Evolutionary conservation across 2,329 filamentous ascomycete genomes (phyloP).

Genomic region (Didymella sp.): DNA sequence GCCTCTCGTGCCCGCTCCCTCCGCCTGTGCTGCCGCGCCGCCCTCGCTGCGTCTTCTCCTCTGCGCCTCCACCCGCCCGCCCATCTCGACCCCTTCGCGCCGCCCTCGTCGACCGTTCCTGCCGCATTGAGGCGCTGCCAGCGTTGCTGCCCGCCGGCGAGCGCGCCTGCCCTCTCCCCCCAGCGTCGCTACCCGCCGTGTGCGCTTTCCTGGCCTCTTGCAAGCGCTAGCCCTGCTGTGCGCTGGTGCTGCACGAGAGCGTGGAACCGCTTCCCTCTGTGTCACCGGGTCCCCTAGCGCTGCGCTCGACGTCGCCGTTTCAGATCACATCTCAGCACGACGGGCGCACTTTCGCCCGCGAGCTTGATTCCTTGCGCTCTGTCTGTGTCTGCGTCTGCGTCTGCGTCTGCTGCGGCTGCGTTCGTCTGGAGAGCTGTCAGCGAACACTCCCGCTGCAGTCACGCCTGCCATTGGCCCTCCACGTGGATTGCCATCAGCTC

Average conservation of each 20-base stretch:
- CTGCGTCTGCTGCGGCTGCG: constrained; percentile 27
- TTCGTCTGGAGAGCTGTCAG: constrained; percentile 17
- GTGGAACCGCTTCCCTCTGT: constrained; percentile 10
- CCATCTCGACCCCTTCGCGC: background rate
- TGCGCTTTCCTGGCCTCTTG: background rate
- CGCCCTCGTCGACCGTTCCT: constrained; percentile 3
- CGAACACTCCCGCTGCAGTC: constrained; percentile 14
- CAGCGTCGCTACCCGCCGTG: background rate
- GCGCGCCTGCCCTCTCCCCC: constrained; percentile 3
- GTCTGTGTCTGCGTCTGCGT: constrained; percentile 33
- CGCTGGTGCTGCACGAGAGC: constrained; percentile 16
- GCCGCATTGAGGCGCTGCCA: constrained; percentile 13
- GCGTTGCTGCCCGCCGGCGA: background rate
- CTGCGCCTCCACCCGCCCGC: constrained; percentile 1
- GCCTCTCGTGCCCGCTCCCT: background rate
- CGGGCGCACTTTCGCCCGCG: constrained; percentile 24
- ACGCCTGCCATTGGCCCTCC: constrained; percentile 25
- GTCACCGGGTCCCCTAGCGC: constrained; percentile 21
- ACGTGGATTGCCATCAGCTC: constrained; percentile 17
- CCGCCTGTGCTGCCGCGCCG: constrained; percentile 2
- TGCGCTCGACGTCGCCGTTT: constrained; percentile 40
- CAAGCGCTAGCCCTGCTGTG: constrained; percentile 14
- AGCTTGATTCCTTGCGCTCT: constrained; percentile 18
- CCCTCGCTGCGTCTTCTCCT: constrained; percentile 8
- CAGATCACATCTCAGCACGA: constrained; percentile 41